Evolutionary conservation across 345 rosid genomes (phyloP), one percentile per base, ranked within the genome.

Genomic region (Lenwebbia sp.): DNA sequence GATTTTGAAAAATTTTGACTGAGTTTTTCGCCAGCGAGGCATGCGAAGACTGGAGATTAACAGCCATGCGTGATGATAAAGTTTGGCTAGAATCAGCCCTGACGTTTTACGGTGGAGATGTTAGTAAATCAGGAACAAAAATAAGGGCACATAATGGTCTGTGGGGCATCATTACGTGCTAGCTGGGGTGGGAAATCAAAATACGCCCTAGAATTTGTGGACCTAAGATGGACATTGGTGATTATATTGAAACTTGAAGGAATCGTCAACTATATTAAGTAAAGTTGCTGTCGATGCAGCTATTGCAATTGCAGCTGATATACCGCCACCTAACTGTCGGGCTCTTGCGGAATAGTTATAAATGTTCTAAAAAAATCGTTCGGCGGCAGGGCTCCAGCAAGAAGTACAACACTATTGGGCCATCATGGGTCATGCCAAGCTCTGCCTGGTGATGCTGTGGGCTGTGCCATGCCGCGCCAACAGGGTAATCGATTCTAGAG

Each of bases 171-270:
- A 19, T 8, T 0, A 19, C 41, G 44, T 17, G 78, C 6, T 33
- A 7, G 3, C 78, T 19, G 78, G 44, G 44, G 25, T 17, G 78
- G 23, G 44, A 65, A 65, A 65, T 65, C 47, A 33, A 33, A 65
- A 21, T 33, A 5, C 0, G 44, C 47, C 0, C 25, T 65, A 0
- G 6, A 65, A 0, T 33, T 23, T 65, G 19, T 65, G 78, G 44
- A 60, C 21, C 10, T 6, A 60, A 60, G 21, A 28, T 60, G 15
- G 74, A 14, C 37, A 6, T 60, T 28, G 10, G 21, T 28, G 74
- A 28, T 28, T n/a, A 62, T 6, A 62, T 13, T 4, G 5, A 28
- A 62, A 62, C 22, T 62, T 7, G 28, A 28, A 62, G 40, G 75
- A 62, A 62, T 14, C 10, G 4, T 28, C 75, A 30, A 14, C 25